Percentiles rank a stretch among this genome's conserved stretches.
Conservation (phyloP, 768 basidiomycete species). For the Tricholoma sp. region DNA sequence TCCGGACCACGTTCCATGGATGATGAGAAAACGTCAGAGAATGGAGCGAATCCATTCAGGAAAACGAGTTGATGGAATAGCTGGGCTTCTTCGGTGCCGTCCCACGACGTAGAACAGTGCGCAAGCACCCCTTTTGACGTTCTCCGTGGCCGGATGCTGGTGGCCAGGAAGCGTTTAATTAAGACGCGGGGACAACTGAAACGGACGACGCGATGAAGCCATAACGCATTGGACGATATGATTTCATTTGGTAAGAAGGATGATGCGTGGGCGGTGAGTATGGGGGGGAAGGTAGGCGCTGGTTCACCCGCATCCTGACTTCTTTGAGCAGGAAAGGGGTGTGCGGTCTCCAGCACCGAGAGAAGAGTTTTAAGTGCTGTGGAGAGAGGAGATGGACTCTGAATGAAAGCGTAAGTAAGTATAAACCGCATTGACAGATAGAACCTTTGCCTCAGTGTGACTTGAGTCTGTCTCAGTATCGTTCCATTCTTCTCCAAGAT, state of each 20-base stretch:
- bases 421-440: neutral
- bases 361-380: conserved; percentile 11
- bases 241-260: conserved; percentile 7
- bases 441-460: neutral
- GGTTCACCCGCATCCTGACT: neutral
- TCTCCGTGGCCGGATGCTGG: conserved; percentile 6
- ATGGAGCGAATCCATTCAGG: conserved; percentile 36
- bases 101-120: conserved; percentile 8
- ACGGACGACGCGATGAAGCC: conserved; percentile 27
- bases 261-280: conserved; percentile 9
- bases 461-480: conserved; percentile 6
- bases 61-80: conserved; percentile 40
- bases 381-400: conserved; percentile 3
- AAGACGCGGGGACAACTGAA: conserved; percentile 30
- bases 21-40: neutral
- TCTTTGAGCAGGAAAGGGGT: conserved; percentile 9
- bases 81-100: conserved; percentile 26
- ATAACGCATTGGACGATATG: conserved; percentile 27
- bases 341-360: conserved; percentile 13
- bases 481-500: neutral
- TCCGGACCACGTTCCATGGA: neutral
- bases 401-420: neutral
- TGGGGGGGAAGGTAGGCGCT: conserved; percentile 8
- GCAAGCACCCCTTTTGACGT: conserved; percentile 14
- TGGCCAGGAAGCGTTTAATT: conserved; percentile 20